A percentile compares a stretch with the other conserved stretches of the same genome.
phyloP scores from a whole-genome alignment of 2,329 filamentous ascomycete species.

The Hypocrella siamensis region DNA sequence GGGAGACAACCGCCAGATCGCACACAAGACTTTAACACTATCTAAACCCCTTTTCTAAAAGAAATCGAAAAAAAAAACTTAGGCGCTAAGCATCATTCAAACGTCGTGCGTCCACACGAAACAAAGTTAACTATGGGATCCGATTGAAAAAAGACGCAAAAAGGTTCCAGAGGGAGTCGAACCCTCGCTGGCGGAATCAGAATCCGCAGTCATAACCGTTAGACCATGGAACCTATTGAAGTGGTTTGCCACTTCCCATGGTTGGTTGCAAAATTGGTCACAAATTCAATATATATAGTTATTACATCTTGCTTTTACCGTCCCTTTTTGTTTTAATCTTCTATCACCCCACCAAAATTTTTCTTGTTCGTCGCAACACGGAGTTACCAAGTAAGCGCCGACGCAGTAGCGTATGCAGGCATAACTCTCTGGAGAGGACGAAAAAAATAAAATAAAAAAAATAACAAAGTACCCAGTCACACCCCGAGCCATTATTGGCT shows the following conservation, averaged over 20 bases:
- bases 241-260: slow-evolving; percentile 13
- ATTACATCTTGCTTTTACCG: too few relatives aligned
- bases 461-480: background rate
- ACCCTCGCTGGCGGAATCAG: slow-evolving; percentile 21
- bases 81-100: too few relatives aligned
- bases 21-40: too few relatives aligned
- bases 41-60: too few relatives aligned
- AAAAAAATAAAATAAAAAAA: background rate
- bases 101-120: too few relatives aligned
- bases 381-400: too few relatives aligned
- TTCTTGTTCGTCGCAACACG: too few relatives aligned
- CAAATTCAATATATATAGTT: background rate
- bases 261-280: background rate
- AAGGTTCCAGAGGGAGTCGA: slow-evolving; percentile 20
- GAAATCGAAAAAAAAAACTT: too few relatives aligned
- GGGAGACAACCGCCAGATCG: too few relatives aligned
- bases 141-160: slow-evolving; percentile 5
- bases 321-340: too few relatives aligned
- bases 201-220: slow-evolving; percentile 21
- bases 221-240: slow-evolving; percentile 18
- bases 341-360: slow-evolving; percentile 19
- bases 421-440: background rate
- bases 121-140: background rate
- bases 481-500: too few relatives aligned
- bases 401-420: too few relatives aligned